Conservation (phyloP, 768 basidiomycete species). For the Boletales sp. region DNA sequence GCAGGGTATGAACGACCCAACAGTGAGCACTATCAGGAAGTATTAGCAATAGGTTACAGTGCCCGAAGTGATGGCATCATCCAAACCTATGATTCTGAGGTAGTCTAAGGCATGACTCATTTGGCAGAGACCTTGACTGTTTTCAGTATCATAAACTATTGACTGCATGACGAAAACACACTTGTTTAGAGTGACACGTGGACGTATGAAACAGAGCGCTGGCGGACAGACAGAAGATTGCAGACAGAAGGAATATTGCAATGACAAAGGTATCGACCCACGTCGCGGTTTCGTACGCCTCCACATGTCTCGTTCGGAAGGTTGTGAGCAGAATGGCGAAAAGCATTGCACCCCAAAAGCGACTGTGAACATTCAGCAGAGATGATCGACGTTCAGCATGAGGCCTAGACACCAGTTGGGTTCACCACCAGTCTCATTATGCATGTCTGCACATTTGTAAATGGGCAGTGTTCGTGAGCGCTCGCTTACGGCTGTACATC, state of each 20-base stretch:
- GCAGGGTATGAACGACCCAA: constrained; percentile 76
- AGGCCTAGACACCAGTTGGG: background rate
- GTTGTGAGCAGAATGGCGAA: constrained; percentile 56
- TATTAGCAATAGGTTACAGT: constrained; percentile 4
- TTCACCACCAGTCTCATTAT: constrained; percentile 75
- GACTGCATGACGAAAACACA: constrained; percentile 30
- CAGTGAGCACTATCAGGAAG: constrained; percentile 48
- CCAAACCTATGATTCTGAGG: constrained; percentile 69
- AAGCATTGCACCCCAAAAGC: constrained; percentile 65
- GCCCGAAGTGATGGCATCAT: background rate
- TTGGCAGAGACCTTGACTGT: constrained; percentile 48
- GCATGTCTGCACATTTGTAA: constrained; percentile 48
- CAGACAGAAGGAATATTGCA: constrained; percentile 62
- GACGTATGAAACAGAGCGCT: constrained; percentile 75
- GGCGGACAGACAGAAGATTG: constrained; percentile 67
- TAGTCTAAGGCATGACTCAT: constrained; percentile 73
- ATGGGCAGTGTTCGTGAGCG: constrained; percentile 16
- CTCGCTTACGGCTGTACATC: background rate
- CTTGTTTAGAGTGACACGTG: constrained; percentile 67
- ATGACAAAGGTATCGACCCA: constrained; percentile 62
- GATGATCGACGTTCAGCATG: constrained; percentile 1
- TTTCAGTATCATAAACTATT: background rate
- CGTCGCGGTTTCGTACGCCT: constrained; percentile 49
- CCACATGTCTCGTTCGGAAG: constrained; percentile 50
- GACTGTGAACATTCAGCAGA: constrained; percentile 53